Base-by-base conservation (phyloP, 2,329 filamentous ascomycete genomes). In the Purpureocillium takamizusanense region DNA sequence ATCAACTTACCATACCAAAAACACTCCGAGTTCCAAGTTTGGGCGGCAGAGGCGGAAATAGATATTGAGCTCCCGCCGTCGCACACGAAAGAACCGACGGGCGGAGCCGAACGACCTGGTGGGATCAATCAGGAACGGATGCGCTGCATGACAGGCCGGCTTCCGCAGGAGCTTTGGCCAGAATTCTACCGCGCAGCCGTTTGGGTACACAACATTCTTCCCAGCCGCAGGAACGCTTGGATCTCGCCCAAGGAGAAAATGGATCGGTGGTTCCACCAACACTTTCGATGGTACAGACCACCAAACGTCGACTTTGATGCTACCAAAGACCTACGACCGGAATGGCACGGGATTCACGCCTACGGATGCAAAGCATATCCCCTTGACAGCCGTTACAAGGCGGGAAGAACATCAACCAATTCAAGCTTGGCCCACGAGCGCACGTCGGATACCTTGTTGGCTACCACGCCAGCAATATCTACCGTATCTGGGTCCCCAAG, bases 371-470 rank as follows among this genome's bases (percentile, higher is more conserved):
- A 18, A 10, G 32, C 32, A 11, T 34, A 34, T 14, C 32, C 32
- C 18, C 32, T 34, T 16, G 6, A 34, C 17, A n/a, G 8, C 11
- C 9, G n/a, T 18, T 23, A 34, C 32, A 21, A 34, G n/a, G 27
- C 15, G 25, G 25, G 5, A 8, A 30, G 4, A 3, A 36, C 14
- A 36, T 3, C 5, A 36, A 30, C 5, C 7, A 10, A 23, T 36
- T 36, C 27, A 36, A 36, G 35, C 6, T 31, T 21, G 12, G 14
- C 15, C 35, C 35, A 13, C n/a, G 27, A 31, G 35, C 35, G 8
- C 35, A 36, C 35, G n/a, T 36, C 13, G 35, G 35, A 16, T 36
- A 36, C 14, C 25, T 36, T 25, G 35, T 36, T 10, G 35, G 35
- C 5, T 36, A 36, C 25, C 35, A 29, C 14, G 25, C 35, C 15